phyloP scores from a whole-genome alignment of 129 eudicot genomes.

The Artemisia annua region DNA sequence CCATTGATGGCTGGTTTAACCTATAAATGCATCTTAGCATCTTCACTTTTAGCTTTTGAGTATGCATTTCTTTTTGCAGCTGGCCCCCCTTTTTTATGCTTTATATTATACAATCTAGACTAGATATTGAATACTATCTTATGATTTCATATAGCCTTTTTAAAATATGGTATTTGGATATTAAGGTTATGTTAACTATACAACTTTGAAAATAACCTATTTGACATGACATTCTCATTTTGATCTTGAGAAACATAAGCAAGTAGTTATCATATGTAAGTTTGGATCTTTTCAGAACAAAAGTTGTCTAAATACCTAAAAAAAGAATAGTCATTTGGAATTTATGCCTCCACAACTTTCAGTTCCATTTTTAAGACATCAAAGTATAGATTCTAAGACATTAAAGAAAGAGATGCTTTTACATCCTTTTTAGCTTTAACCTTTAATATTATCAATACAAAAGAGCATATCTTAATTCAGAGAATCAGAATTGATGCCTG shows the following conservation, averaged over 20 bases:
- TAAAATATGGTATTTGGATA: not conserved
- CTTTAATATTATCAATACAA: too few relatives aligned
- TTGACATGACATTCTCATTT: too few relatives aligned
- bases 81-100: too few relatives aligned
- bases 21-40: not conserved
- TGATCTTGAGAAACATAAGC: too few relatives aligned
- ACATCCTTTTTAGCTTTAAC: conserved; percentile 9
- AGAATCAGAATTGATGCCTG: too few relatives aligned
- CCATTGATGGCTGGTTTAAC: not conserved
- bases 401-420: conserved; percentile 21
- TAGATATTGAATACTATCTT: too few relatives aligned
- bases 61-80: too few relatives aligned
- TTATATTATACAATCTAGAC: too few relatives aligned
- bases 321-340: not conserved
- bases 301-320: not conserved
- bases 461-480: not conserved
- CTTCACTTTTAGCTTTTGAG: not conserved
- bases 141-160: not conserved
- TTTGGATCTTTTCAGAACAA: not conserved
- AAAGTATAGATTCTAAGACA: conserved; percentile 4
- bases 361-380: conserved; percentile 7
- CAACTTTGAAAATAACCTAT: too few relatives aligned
- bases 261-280: too few relatives aligned
- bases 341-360: conserved; percentile 5
- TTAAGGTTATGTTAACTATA: too few relatives aligned